Percentiles rank a stretch among this genome's conserved stretches.
phyloP scores from a whole-genome alignment of 2,329 filamentous ascomycete genomes.

The Colletotrichum brevisporum region DNA sequence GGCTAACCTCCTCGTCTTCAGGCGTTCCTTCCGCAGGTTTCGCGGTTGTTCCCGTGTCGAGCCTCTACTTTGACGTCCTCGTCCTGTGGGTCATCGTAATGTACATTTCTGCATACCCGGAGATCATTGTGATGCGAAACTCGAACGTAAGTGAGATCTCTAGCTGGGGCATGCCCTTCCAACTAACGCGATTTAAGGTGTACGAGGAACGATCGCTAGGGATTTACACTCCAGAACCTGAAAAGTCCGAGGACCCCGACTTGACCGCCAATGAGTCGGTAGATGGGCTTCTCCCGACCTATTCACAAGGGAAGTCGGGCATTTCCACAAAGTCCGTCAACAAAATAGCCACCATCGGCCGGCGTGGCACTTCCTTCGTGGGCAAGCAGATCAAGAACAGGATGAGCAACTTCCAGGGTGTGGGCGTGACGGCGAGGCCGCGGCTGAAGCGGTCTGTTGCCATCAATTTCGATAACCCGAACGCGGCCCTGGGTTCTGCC shows the following conservation, averaged over 20 bases:
- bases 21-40: conserved; percentile 76
- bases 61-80: conserved; percentile 69
- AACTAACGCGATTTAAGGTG: conserved; percentile 61
- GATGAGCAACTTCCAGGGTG: conserved; percentile 59
- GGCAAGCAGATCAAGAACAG: conserved; percentile 66
- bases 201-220: conserved; percentile 79
- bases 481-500: conserved; percentile 20
- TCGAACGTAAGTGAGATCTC: conserved; percentile 52
- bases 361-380: conserved; percentile 60
- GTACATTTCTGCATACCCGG: conserved; percentile 75
- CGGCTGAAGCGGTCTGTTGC: conserved; percentile 35
- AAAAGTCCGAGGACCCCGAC: conserved; percentile 46
- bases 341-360: conserved; percentile 39
- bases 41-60: conserved; percentile 73
- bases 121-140: conserved; percentile 75
- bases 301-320: conserved; percentile 47
- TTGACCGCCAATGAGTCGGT: conserved; percentile 47
- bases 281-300: conserved; percentile 39
- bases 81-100: conserved; percentile 75
- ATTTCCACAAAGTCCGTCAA: conserved; percentile 60
- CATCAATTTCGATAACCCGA: conserved; percentile 23
- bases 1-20: conserved; percentile 42
- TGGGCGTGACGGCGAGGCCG: conserved; percentile 52
- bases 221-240: conserved; percentile 62
- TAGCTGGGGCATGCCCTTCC: not conserved